Evolutionary conservation across 2,329 filamentous ascomycete genomes (phyloP), one percentile per base, ranked within the genome.

Genomic region (Parastagonospora avenae): DNA sequence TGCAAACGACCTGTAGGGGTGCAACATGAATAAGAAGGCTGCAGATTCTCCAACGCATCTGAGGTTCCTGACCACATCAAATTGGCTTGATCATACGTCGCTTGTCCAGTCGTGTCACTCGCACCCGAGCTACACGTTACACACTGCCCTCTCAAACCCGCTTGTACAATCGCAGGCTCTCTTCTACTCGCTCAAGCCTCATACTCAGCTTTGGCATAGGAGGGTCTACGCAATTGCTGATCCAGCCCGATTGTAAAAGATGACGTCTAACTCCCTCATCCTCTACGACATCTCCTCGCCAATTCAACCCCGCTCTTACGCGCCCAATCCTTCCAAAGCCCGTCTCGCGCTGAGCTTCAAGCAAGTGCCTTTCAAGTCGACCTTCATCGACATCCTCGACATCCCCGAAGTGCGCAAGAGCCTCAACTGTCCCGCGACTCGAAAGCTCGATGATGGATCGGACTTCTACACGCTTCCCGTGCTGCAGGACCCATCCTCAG

Each of bases 381-480:
- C 65, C 47, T 87, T 82, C 81, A 75, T 85, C 1, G 63, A 77
- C 6, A 62, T 87, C 5, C 78, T 79, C 4, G 78, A 85, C 37
- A 53, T 53, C n/a, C 29, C 70, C 32, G 65, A 74, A 27, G 75
- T 81, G 5, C 84, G 84, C 43, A 68, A 68, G 11, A 45, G 60
- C 4, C 77, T 86, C 16, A 62, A 74, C 2, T 69, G 81, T 0
- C 76, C 79, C 0, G 70, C 84, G 1, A 76, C 74, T 15, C 83
- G 85, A 61, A 82, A 80, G 52, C 79, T 81, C 48, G 76, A 75
- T 54, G 80, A 87, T 58, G 84, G 84, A 36, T 74, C 71, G 30
- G 81, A 85, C 60, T 88, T 78, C 72, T 77, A 78, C 69, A 89
- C 85, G 2, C 77, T 88, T 0, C 85, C 86, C 1, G 76, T 87